Conservation (phyloP, 768 basidiomycete species). For the Strobilomyces dryophilus region DNA sequence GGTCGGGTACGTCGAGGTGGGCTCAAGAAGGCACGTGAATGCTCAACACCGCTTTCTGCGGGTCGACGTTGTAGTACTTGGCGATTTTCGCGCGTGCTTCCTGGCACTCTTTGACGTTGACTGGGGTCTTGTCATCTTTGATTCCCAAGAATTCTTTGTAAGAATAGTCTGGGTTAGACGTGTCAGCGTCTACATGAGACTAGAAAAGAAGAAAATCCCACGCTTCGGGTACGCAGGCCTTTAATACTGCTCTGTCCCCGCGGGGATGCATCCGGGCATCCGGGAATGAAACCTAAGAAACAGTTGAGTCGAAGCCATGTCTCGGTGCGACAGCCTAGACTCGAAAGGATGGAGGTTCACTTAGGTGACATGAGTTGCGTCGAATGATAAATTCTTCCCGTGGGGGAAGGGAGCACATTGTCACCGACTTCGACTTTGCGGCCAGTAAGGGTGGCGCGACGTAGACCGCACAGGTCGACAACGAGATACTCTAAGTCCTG, state of each 20-base stretch:
- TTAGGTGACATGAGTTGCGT: background rate
- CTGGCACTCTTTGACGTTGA: slow-evolving; percentile 12
- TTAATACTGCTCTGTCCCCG: slow-evolving; percentile 3
- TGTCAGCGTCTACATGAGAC: background rate
- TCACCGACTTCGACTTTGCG: too few species aligned
- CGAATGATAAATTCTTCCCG: background rate
- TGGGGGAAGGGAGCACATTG: too few species aligned
- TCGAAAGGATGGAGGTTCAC: background rate
- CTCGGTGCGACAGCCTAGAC: background rate
- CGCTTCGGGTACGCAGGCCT: slow-evolving; percentile 19
- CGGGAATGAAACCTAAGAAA: background rate
- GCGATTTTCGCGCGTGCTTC: slow-evolving; percentile 20
- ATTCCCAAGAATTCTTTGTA: slow-evolving; percentile 25
- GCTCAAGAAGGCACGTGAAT: slow-evolving; percentile 8
- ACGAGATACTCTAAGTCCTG: too few species aligned
- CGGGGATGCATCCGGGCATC: too few species aligned
- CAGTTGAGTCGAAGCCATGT: background rate
- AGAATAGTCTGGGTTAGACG: slow-evolving; percentile 20
- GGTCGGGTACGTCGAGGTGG: slow-evolving; percentile 16
- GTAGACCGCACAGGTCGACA: too few species aligned
- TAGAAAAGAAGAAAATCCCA: background rate
- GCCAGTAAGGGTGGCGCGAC: too few species aligned
- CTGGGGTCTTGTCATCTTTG: slow-evolving; percentile 21
- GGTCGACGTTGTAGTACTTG: slow-evolving; percentile 24
- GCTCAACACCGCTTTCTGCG: slow-evolving; percentile 5